Base-by-base conservation (phyloP, 345 rosid species). In the Salix suchowensis region DNA sequence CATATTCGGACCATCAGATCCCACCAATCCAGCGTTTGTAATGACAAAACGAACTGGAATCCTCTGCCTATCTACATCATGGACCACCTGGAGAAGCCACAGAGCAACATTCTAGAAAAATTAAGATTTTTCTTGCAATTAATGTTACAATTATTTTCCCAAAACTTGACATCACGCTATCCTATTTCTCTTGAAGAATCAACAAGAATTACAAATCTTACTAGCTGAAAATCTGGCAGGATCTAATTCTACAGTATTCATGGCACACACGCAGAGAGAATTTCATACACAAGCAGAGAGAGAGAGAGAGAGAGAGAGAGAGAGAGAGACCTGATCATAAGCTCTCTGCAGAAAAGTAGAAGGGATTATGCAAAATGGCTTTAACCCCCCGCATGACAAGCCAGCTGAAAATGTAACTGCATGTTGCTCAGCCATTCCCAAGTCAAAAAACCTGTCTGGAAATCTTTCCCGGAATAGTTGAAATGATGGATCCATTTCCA, bases 351-450 rank as follows among this genome's bases (percentile, higher is more conserved):
- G 89, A 83, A 90, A 90, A 70, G 98, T 60, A 39, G 98, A 95
- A 54, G 97, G 92, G 60, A 95, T 89, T 62, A 92, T 85, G 83
- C 97, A 95, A 81, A 92, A 95, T 74, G 98, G 98, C 82, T 92
- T 95, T 82, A 95, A 84, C 54, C 98, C 97, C 19, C 97, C 97
- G 68, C 97, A 90, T 23, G 97, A 83, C 77, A 95, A 87, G 77
- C 98, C 97, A 71, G 97, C 94, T n/a, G 97, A 88, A 87, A 95
- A 95, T 78, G 98, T 94, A 76, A 93, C 97, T 48, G 97, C 97
- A 66, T 92, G 97, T 77, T 95, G 97, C 76, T 95, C 98, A 40
- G 97, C 96, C 92, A 95, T 90, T 82, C 97, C 97, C 58, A 93
- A 93, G 79, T 91, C 94, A 36, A 95, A 95, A 83, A 80, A 95